These are phyloP conservation scores for Pythium brachiatum DNA, from an alignment of 352 stramenopile species.

Conservation along the genomic window DNA sequence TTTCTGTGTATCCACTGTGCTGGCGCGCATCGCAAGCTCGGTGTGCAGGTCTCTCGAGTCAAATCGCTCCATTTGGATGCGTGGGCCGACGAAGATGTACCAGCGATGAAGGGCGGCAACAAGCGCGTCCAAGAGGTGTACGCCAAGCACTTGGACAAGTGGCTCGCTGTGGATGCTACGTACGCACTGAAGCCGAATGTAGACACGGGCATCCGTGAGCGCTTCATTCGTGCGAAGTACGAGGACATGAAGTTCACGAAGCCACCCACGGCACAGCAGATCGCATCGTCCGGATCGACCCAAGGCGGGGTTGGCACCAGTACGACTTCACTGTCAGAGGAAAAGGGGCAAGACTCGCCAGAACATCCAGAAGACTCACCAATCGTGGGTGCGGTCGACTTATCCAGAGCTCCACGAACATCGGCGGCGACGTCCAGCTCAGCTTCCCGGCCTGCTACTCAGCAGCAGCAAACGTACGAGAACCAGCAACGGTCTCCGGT, in stretches of 20 bases:
- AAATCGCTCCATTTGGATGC: constrained; percentile 81
- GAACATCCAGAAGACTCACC: constrained; percentile 43
- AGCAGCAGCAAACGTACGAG: constrained; percentile 16
- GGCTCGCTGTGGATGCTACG: constrained; percentile 38
- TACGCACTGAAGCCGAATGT: constrained; percentile 40
- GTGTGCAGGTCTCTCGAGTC: constrained; percentile 91
- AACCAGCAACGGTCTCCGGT: constrained; percentile 42
- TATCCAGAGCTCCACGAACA: constrained; percentile 12
- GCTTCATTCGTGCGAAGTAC: constrained; percentile 71
- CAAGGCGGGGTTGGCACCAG: not conserved
- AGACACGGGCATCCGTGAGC: constrained; percentile 41
- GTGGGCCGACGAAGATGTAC: constrained; percentile 72
- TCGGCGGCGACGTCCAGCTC: constrained; percentile 1
- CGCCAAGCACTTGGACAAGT: constrained; percentile 55
- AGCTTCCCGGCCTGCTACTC: not conserved
- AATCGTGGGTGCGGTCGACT: constrained; percentile 3
- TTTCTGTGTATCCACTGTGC: constrained; percentile 96
- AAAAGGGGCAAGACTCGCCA: constrained; percentile 55
- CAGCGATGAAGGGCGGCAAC: constrained; percentile 73
- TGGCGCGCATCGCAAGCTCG: constrained; percentile 93
- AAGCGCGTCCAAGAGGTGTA: constrained; percentile 59
- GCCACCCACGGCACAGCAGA: constrained; percentile 26
- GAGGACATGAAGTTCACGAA: constrained; percentile 63
- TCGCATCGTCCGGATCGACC: not conserved
- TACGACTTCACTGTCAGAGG: constrained; percentile 12